Conservation (phyloP, 495 filamentous ascomycete genomes). For the Podospora tetraspora region DNA sequence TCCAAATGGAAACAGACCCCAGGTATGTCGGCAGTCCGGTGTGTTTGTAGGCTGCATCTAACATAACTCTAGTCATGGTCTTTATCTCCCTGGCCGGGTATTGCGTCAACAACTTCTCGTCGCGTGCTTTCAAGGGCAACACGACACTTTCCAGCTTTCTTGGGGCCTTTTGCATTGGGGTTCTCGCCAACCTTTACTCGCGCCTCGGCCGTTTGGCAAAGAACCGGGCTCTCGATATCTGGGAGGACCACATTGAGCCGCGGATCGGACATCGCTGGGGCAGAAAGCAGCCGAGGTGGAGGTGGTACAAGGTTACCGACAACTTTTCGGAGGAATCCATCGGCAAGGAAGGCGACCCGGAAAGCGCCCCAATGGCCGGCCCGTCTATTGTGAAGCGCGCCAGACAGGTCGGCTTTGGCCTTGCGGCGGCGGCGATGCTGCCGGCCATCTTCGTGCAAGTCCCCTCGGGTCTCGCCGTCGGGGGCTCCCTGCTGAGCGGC, state of each 20-base stretch:
- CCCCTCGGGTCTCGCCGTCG: conserved; percentile 80
- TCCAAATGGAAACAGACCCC: conserved; percentile 87
- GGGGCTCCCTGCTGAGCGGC: conserved; percentile 77
- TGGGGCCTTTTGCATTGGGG: conserved; percentile 79
- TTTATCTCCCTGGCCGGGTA: conserved; percentile 81
- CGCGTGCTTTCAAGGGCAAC: conserved; percentile 65
- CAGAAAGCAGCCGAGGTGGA: conserved; percentile 2
- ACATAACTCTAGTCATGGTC: conserved; percentile 51
- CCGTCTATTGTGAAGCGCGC: conserved; percentile 12
- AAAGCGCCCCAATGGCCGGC: conserved; percentile 11
- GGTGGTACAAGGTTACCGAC: conserved; percentile 14
- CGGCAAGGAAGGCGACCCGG: conserved; percentile 17
- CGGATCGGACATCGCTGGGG: conserved; percentile 17
- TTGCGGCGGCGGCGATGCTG: conserved; percentile 82
- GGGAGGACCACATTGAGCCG: conserved; percentile 26
- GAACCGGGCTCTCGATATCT: conserved; percentile 29
- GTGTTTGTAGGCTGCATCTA: neutral
- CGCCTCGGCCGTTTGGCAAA: conserved; percentile 52
- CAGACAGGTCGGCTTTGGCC: conserved; percentile 54
- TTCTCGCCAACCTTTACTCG: conserved; percentile 83
- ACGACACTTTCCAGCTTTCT: conserved; percentile 79
- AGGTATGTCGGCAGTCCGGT: conserved; percentile 46
- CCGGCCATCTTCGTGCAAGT: conserved; percentile 95
- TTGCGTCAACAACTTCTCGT: conserved; percentile 75
- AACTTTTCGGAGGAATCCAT: conserved; percentile 14